These are phyloP conservation scores for Viridothelium virens DNA, from an alignment of 495 filamentous ascomycete species.

Conservation along the genomic window DNA sequence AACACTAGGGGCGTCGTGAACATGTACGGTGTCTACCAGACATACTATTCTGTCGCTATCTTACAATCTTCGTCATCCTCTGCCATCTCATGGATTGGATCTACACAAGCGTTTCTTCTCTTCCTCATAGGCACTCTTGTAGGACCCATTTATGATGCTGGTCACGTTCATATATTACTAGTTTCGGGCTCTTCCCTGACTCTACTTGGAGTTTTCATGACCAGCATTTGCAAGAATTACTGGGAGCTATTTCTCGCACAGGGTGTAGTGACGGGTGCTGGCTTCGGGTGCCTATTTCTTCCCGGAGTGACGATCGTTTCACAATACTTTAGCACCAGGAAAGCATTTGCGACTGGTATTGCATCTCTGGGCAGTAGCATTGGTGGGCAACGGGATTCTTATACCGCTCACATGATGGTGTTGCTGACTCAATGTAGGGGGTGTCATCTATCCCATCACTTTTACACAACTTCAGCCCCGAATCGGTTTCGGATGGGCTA, in stretches of 20 bases:
- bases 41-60: conserved; percentile 24
- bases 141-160: conserved; percentile 33
- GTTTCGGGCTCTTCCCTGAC: conserved; percentile 28
- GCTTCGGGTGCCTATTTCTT: conserved; percentile 38
- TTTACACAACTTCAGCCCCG: conserved; percentile 58
- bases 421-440: conserved; percentile 50
- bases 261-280: conserved; percentile 40
- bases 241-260: conserved; percentile 44
- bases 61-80: conserved; percentile 8
- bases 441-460: conserved; percentile 67
- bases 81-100: conserved; percentile 30
- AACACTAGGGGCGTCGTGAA: conserved; percentile 20
- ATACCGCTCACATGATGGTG: conserved; percentile 48
- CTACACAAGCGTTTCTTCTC: conserved; percentile 28
- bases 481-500: conserved; percentile 71
- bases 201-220: conserved; percentile 37
- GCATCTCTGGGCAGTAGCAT: conserved; percentile 56
- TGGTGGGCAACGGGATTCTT: conserved; percentile 67
- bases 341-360: conserved; percentile 46
- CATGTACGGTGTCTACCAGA: conserved; percentile 27
- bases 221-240: conserved; percentile 36
- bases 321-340: conserved; percentile 39
- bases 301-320: conserved; percentile 39
- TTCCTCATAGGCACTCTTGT: conserved; percentile 40
- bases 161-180: conserved; percentile 19